phyloP scores from a whole-genome alignment of 2,329 filamentous ascomycete species.

The Aspergillus thermomutatus region DNA sequence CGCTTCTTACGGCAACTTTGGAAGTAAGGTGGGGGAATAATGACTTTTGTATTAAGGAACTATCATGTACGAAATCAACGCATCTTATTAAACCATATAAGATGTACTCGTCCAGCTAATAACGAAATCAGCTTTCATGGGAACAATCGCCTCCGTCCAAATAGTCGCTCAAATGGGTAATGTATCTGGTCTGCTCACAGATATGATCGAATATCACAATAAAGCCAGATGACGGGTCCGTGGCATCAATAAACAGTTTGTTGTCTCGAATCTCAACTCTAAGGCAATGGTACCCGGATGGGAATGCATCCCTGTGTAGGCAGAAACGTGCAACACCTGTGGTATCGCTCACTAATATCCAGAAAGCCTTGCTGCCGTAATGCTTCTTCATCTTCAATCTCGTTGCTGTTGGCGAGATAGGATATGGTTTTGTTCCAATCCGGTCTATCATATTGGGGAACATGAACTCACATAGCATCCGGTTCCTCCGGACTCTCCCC shows the following conservation, averaged over 20 bases:
- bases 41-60: too few species aligned
- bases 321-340: slow-evolving; percentile 13
- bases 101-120: too few species aligned
- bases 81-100: too few species aligned
- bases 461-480: slow-evolving; percentile 21
- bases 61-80: too few species aligned
- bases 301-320: slow-evolving; percentile 22
- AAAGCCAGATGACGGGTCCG: slow-evolving; percentile 30
- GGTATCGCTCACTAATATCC: slow-evolving; percentile 3
- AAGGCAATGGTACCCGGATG: slow-evolving; percentile 27
- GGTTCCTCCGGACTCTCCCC: slow-evolving; percentile 1
- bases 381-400: slow-evolving; percentile 5
- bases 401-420: slow-evolving; percentile 1
- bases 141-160: slow-evolving; percentile 11
- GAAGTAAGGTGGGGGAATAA: too few species aligned
- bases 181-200: slow-evolving; percentile 21
- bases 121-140: too few species aligned
- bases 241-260: slow-evolving; percentile 30
- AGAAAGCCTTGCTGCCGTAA: slow-evolving; percentile 1
- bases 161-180: slow-evolving; percentile 19
- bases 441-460: slow-evolving; percentile 13
- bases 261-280: slow-evolving; percentile 22
- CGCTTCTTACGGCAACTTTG: too few species aligned
- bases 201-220: slow-evolving; percentile 31
- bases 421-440: slow-evolving; percentile 14